phyloP scores from a whole-genome alignment of 345 rosid species.

The Syzygium aromaticum region DNA sequence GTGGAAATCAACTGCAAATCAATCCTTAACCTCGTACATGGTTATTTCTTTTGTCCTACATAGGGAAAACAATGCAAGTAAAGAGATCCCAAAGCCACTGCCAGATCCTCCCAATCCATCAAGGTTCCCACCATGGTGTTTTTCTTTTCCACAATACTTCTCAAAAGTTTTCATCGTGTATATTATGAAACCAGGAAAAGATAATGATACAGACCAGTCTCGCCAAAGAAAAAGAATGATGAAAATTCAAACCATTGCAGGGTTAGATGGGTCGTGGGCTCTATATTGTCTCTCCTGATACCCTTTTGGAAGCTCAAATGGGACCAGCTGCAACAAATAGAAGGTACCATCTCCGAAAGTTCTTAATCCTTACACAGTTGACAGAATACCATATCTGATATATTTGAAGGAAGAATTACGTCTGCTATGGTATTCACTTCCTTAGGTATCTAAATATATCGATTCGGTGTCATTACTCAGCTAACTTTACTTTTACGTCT shows the following conservation, averaged over 20 bases:
- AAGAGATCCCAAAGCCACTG: conserved; percentile 1
- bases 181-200: neutral
- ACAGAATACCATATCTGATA: neutral
- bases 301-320: conserved; percentile 49
- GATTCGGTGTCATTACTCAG: neutral
- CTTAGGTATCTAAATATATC: neutral
- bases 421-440: neutral
- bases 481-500: neutral
- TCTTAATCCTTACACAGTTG: neutral
- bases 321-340: conserved; percentile 28
- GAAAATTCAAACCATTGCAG: conserved; percentile 20
- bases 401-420: neutral
- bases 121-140: conserved; percentile 2
- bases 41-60: neutral
- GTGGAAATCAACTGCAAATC: neutral
- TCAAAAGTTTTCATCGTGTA: neutral
- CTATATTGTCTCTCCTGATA: conserved; percentile 30
- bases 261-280: conserved; percentile 55
- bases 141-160: neutral
- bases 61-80: conserved; percentile 6
- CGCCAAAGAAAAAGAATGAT: neutral
- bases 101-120: conserved; percentile 21
- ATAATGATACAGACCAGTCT: neutral
- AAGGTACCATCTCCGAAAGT: conserved; percentile 24
- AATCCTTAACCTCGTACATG: neutral